These are phyloP conservation scores for Viola pubescens DNA, from an alignment of 441 rosid species.

Conservation along the genomic window DNA sequence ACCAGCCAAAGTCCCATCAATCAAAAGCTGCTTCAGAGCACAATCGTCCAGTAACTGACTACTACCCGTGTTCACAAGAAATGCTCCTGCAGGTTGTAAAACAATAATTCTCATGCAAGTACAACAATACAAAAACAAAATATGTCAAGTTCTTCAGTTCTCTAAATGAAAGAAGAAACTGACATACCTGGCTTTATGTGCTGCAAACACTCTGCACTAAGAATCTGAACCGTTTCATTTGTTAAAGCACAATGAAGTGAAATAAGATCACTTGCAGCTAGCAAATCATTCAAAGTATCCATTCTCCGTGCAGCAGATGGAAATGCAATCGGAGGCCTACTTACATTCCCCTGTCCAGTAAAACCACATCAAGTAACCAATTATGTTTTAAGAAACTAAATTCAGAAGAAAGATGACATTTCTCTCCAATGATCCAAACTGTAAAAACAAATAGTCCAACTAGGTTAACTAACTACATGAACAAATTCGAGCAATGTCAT, in stretches of 20 bases:
- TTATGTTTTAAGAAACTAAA: background rate
- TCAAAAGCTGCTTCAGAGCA: conserved; percentile 80
- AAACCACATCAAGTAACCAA: too few relatives aligned
- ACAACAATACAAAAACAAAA: conserved; percentile 7
- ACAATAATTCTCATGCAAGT: conserved; percentile 5
- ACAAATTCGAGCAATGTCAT: conserved; percentile 2
- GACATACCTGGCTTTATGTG: conserved; percentile 82
- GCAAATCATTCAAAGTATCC: conserved; percentile 92
- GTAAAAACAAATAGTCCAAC: background rate
- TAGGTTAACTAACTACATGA: background rate
- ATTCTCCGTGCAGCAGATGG: conserved; percentile 90
- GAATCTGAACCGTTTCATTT: conserved; percentile 86
- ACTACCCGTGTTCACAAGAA: conserved; percentile 94
- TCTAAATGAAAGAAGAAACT: conserved; percentile 3
- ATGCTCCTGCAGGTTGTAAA: conserved; percentile 53
- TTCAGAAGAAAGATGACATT: background rate
- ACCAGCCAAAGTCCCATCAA: conserved; percentile 93
- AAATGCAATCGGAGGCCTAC: conserved; percentile 54
- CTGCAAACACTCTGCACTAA: conserved; percentile 90
- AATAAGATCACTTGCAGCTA: conserved; percentile 92
- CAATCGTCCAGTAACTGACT: conserved; percentile 92
- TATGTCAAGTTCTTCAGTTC: background rate
- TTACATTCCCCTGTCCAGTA: conserved; percentile 42
- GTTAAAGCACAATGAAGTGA: conserved; percentile 87
- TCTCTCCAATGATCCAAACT: background rate